Conservation (phyloP, 1,139 yeast species). For the Hyphopichia buzzinii region DNA sequence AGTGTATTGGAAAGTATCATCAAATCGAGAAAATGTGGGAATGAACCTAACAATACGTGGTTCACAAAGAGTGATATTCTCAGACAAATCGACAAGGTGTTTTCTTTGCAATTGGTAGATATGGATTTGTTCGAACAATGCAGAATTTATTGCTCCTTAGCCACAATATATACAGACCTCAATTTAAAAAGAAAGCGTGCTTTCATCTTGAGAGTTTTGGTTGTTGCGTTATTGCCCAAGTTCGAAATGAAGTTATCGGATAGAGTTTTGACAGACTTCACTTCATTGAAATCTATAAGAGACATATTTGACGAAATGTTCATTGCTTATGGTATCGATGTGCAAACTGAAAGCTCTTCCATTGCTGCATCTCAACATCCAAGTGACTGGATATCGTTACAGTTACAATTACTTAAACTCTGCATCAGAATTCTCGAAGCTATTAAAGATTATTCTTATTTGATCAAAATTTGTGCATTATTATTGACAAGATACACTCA, state of each 20-base stretch:
- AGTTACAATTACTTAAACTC: constrained; percentile 55
- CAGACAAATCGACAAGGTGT: constrained; percentile 46
- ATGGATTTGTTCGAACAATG: constrained; percentile 55
- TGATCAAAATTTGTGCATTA: constrained; percentile 48
- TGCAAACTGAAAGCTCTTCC: constrained; percentile 25
- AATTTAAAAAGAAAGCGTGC: constrained; percentile 67
- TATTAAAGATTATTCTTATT: constrained; percentile 44
- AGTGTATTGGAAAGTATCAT: constrained; percentile 42
- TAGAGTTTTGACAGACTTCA: constrained; percentile 39
- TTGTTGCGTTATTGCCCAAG: constrained; percentile 51
- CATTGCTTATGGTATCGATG: constrained; percentile 39
- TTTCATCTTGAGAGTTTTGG: constrained; percentile 61
- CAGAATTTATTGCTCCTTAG: constrained; percentile 62
- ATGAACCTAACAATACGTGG: constrained; percentile 16
- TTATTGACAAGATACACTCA: constrained; percentile 56
- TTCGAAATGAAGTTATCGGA: constrained; percentile 24
- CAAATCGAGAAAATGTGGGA: constrained; percentile 6
- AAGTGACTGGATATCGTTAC: constrained; percentile 54
- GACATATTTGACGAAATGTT: constrained; percentile 41
- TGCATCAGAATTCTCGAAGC: constrained; percentile 55
- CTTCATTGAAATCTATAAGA: constrained; percentile 40
- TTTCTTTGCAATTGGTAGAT: constrained; percentile 36
- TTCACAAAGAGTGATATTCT: constrained; percentile 45
- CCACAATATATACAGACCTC: constrained; percentile 61
- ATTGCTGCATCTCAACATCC: constrained; percentile 23